Evolutionary conservation across 345 rosid species (phyloP).

Genomic region (Lepidium didymum): DNA sequence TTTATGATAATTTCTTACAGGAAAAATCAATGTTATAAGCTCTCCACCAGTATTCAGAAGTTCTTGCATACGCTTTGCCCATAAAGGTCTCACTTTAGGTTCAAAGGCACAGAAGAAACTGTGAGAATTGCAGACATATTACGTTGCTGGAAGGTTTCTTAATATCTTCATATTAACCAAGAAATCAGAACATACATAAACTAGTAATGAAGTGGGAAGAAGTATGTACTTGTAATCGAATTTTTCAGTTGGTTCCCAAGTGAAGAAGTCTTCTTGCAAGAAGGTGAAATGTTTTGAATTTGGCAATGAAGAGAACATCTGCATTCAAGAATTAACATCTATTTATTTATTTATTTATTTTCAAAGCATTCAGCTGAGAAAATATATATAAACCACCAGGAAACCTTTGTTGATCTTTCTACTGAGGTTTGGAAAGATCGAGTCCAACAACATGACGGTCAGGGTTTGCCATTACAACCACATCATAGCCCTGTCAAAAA

Average conservation of each 20-base stretch:
- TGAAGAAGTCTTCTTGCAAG: conserved; percentile 59
- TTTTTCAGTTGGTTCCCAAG: conserved; percentile 53
- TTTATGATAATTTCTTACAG: conserved; percentile 28
- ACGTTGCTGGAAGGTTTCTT: neutral
- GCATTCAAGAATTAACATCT: conserved; percentile 1
- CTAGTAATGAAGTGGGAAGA: neutral
- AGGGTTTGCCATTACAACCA: conserved; percentile 24
- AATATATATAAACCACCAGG: neutral
- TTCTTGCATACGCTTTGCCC: conserved; percentile 48
- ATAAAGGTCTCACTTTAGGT: conserved; percentile 47
- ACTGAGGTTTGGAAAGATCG: conserved; percentile 18
- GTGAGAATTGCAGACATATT: neutral
- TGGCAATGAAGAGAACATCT: conserved; percentile 52
- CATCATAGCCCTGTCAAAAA: conserved; percentile 24
- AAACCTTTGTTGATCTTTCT: conserved; percentile 17
- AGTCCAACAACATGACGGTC: conserved; percentile 29
- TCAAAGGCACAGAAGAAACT: conserved; percentile 52
- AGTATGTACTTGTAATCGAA: conserved; percentile 69
- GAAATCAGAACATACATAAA: neutral
- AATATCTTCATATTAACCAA: neutral
- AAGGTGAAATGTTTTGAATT: conserved; percentile 48
- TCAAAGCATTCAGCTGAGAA: neutral
- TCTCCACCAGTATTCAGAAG: conserved; percentile 63
- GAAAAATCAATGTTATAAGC: conserved; percentile 71
- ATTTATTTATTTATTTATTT: neutral